Percentiles rank a stretch among this genome's conserved stretches.
Conservation (phyloP, 192 early-diverging fungal genomes). For the Geranomyces variabilis region DNA sequence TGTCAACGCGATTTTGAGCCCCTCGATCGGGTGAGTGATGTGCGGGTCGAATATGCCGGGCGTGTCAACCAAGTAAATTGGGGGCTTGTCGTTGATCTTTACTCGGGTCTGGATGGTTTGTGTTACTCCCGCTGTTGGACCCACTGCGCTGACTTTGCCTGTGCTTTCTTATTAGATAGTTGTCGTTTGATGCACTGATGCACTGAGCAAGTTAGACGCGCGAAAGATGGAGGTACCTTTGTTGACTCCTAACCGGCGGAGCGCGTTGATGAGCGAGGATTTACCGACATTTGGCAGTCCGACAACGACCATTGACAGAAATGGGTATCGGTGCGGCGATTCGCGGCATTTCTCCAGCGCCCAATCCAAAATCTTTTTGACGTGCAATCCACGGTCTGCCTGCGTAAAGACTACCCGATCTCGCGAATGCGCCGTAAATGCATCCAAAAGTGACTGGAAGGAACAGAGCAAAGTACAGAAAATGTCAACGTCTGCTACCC, state of each 20-base stretch:
- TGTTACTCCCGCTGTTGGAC: constrained; percentile 87
- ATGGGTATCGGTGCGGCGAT: constrained; percentile 36
- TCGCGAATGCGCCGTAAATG: not conserved
- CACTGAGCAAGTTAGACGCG: not conserved
- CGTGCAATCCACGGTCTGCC: constrained; percentile 57
- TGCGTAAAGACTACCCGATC: constrained; percentile 59
- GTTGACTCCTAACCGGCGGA: constrained; percentile 75
- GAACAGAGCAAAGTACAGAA: no score
- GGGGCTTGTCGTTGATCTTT: constrained; percentile 86
- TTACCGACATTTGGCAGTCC: constrained; percentile 98
- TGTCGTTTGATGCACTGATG: not conserved
- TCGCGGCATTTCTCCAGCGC: constrained; percentile 51
- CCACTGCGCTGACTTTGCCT: constrained; percentile 83
- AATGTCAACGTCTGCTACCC: no score
- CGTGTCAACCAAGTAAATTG: constrained; percentile 91
- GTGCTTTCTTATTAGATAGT: not conserved
- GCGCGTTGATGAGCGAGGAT: constrained; percentile 86
- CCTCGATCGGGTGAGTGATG: constrained; percentile 76
- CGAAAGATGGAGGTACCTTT: constrained; percentile 51
- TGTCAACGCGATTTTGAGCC: constrained; percentile 88
- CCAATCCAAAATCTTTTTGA: constrained; percentile 69
- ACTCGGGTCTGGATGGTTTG: constrained; percentile 71
- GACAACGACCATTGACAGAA: constrained; percentile 76
- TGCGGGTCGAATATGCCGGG: constrained; percentile 89
- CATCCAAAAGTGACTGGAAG: constrained; percentile 13